Evolutionary conservation across 2,329 filamentous ascomycete species (phyloP).

Genomic region (Geoglossum cookeanum): DNA sequence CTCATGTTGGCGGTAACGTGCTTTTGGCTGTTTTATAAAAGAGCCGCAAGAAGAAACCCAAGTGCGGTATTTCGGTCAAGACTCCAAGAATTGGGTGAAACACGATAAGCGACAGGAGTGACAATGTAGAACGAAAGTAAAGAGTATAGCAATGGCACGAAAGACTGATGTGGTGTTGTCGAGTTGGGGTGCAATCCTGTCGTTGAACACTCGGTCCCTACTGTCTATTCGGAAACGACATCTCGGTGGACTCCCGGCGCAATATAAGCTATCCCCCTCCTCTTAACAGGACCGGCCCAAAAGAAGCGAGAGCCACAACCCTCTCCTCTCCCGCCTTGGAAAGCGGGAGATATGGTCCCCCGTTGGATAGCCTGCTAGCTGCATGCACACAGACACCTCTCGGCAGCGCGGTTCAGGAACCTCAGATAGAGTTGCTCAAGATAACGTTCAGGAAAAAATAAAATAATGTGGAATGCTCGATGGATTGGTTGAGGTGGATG

Average conservation of each 20-base stretch:
- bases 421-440: neutral
- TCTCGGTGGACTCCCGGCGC: too few relatives aligned
- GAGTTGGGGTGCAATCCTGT: neutral
- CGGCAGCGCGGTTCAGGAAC: neutral
- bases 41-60: too few relatives aligned
- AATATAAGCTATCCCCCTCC: neutral
- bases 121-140: neutral
- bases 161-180: too few relatives aligned
- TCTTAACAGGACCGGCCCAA: neutral
- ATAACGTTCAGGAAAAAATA: neutral
- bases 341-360: too few relatives aligned
- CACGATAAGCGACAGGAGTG: too few relatives aligned
- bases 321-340: neutral
- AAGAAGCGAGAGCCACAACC: neutral
- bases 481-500: neutral
- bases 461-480: too few relatives aligned
- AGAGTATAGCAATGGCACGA: neutral
- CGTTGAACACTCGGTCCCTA: neutral
- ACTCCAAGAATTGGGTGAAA: too few relatives aligned
- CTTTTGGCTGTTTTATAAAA: too few relatives aligned
- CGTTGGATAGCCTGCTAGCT: too few relatives aligned
- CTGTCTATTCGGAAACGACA: neutral
- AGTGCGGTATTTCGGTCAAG: too few relatives aligned
- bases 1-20: neutral
- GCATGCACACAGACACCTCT: too few relatives aligned